Evolutionary conservation across 345 rosid species (phyloP), one percentile per base, ranked within the genome.

Genomic region (Euphorbia pulcherrima): DNA sequence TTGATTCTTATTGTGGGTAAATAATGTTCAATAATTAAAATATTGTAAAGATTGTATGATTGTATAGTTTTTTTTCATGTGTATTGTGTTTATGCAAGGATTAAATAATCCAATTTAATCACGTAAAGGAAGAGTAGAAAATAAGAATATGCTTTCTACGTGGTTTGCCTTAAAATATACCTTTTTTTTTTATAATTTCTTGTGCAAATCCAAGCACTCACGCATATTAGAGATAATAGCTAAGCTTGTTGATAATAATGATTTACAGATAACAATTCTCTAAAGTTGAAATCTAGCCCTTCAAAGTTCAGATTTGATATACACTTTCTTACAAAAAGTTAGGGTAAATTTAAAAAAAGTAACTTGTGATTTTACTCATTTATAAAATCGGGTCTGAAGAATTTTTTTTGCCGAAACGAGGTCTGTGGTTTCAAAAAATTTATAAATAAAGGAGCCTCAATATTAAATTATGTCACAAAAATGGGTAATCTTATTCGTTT

Each of bases 161-260:
- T 63, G 11, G 21, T 27, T 24, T 63, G 67, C 24, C 39, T 46
- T 14, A 10, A 55, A 63, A 63, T 63, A 63, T 44, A 53, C 40
- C 18, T 47, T 63, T 18, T 17, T 46, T 46, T 5, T 17, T 46
- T 46, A 4, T 23, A 7, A 14, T 11, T 13, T 37, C 35, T 24
- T 4, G 23, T 33, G 37, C 37, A 33, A 33, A 33, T 23, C 17
- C 17, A 28, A 27, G 10, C 60, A 27, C 60, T 56, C 66, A 41
- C 53, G 53, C 39, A 40, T 23, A 23, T 16, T 0, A 12, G 47
- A 51, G 53, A 18, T 44, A 30, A 33, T 33, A 30, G 16, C 24
- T 30, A 18, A 30, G 16, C 24, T 30, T 56, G 13, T 33, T 24
- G 63, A 60, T 26, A 57, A 28, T 33, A 33, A 33, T 33, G 37